Conservation (phyloP, 1,284 basidiomycete genomes). For the Leccinum idahoense region DNA sequence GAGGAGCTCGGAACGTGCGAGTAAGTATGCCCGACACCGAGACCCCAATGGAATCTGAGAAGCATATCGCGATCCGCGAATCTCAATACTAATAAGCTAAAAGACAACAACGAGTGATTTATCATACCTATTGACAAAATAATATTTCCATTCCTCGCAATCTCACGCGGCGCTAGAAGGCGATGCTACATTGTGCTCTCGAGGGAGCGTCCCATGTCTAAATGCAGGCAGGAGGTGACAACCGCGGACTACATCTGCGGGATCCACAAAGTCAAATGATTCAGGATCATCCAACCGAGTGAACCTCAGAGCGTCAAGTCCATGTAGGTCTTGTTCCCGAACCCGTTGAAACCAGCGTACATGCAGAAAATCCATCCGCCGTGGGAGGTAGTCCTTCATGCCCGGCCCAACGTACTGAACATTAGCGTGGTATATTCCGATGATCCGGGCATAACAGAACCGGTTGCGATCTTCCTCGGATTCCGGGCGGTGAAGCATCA, state of each 20-base stretch:
- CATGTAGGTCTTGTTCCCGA: neutral
- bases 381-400: neutral
- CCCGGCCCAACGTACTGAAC: neutral
- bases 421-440: neutral
- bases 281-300: neutral
- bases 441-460: neutral
- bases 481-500: neutral
- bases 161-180: too few species aligned
- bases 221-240: neutral
- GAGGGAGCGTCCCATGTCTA: neutral
- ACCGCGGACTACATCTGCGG: neutral
- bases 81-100: neutral
- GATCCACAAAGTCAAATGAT: neutral
- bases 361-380: neutral
- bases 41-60: constrained; percentile 4
- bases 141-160: neutral
- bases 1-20: neutral
- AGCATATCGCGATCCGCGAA: constrained; percentile 11
- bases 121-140: neutral
- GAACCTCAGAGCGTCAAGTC: neutral
- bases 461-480: neutral
- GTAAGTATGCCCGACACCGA: constrained; percentile 4
- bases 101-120: neutral
- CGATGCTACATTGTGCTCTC: neutral
- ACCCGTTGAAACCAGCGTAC: neutral